These are phyloP conservation scores for Terfezia boudieri DNA, from an alignment of 495 filamentous ascomycete species.

Conservation along the genomic window DNA sequence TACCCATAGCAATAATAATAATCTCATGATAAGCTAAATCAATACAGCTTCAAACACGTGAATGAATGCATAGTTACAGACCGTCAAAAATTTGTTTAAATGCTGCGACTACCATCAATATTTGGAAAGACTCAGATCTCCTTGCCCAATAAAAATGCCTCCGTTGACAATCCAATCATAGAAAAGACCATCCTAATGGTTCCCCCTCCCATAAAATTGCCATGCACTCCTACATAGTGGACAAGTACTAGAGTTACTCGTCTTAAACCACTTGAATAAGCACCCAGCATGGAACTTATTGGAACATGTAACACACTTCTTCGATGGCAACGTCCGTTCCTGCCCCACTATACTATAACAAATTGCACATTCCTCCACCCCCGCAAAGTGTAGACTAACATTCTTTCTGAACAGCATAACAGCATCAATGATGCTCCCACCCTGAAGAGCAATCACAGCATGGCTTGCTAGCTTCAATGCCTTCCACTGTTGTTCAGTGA, in stretches of 20 bases:
- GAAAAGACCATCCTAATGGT: background rate
- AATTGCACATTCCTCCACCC: conserved; percentile 87
- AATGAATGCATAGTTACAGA: no score
- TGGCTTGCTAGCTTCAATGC: conserved; percentile 67
- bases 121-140: no score
- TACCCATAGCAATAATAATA: no score
- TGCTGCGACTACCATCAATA: no score
- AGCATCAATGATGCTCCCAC: conserved; percentile 65
- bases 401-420: conserved; percentile 63
- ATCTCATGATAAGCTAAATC: no score
- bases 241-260: conserved; percentile 68
- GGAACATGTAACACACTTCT: conserved; percentile 79
- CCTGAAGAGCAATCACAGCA: conserved; percentile 75
- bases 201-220: background rate
- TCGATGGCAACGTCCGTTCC: conserved; percentile 73
- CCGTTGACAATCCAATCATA: no score
- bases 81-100: no score
- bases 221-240: conserved; percentile 69
- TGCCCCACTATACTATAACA: conserved; percentile 64
- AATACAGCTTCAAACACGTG: no score
- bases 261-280: conserved; percentile 90
- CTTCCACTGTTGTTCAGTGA: conserved; percentile 77
- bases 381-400: conserved; percentile 66
- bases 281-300: conserved; percentile 79
- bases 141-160: no score